Conservation (phyloP, 2,329 filamentous ascomycete genomes). For the Saccharata proteae region DNA sequence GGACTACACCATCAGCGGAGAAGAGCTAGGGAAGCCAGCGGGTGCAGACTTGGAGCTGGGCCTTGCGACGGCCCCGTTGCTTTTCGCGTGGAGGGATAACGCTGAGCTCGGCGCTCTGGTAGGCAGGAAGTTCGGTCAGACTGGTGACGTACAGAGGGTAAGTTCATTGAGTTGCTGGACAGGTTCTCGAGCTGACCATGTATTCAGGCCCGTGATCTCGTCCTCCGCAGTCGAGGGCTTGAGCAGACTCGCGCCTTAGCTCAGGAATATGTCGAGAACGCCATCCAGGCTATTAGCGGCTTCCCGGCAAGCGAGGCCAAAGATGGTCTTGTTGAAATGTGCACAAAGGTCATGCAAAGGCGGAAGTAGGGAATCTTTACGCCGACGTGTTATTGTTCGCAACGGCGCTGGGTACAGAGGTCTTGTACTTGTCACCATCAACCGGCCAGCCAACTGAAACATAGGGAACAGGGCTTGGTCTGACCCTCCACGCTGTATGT, state of each 20-base stretch:
- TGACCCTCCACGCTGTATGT: no score
- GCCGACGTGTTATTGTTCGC: no score
- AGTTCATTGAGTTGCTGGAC: constrained; percentile 24
- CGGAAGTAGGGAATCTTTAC: no score
- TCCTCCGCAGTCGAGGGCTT: constrained; percentile 72
- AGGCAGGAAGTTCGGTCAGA: constrained; percentile 72
- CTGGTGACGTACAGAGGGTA: constrained; percentile 78
- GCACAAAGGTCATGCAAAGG: constrained; percentile 77
- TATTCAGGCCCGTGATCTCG: constrained; percentile 69
- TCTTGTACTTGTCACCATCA: no score
- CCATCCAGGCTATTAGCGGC: constrained; percentile 65
- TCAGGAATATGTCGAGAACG: constrained; percentile 80
- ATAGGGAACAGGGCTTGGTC: no score
- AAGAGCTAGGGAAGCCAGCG: constrained; percentile 85
- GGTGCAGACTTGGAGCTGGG: constrained; percentile 90
- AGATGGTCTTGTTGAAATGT: constrained; percentile 84
- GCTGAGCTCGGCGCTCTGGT: constrained; percentile 77
- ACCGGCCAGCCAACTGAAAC: no score
- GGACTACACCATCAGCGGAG: constrained; percentile 79
- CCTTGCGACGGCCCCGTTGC: constrained; percentile 79
- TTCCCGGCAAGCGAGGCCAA: constrained; percentile 97
- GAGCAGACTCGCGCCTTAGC: constrained; percentile 86
- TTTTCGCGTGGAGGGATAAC: constrained; percentile 92
- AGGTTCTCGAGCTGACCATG: background rate
- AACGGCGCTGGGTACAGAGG: no score